Evolutionary conservation across 2,329 filamentous ascomycete genomes (phyloP).

Genomic region (Venturia nashicola): DNA sequence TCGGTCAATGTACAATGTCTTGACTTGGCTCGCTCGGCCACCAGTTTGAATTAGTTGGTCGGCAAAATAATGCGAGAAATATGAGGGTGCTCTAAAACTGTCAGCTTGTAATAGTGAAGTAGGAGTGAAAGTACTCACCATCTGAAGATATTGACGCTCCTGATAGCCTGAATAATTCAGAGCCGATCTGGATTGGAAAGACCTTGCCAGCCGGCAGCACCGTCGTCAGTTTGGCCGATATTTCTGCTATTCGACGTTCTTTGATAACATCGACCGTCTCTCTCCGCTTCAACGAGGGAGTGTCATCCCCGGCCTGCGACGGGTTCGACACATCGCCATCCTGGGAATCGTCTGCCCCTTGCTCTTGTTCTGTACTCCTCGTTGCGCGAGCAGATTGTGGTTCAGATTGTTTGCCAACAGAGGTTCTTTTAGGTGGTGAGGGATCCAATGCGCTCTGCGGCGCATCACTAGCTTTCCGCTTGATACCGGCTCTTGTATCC

Average conservation of each 20-base stretch:
- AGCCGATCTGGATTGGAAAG: conserved; percentile 59
- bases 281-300: not conserved
- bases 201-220: conserved; percentile 59
- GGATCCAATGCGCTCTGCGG: not conserved
- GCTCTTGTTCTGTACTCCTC: not conserved
- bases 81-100: conserved; percentile 68
- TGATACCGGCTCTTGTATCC: conserved; percentile 6
- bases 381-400: not conserved
- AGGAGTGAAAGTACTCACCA: conserved; percentile 40
- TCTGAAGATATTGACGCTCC: conserved; percentile 60
- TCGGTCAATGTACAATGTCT: conserved; percentile 88
- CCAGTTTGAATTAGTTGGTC: conserved; percentile 61
- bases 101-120: conserved; percentile 26
- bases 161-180: conserved; percentile 54
- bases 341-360: not conserved
- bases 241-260: conserved; percentile 20
- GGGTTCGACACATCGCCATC: conserved; percentile 1
- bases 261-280: conserved; percentile 15
- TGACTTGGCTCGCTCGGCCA: conserved; percentile 46
- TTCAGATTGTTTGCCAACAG: not conserved
- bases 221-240: conserved; percentile 17
- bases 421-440: not conserved
- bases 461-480: conserved; percentile 9
- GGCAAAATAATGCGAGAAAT: conserved; percentile 89
- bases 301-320: not conserved